Percentiles rank a stretch among this genome's conserved stretches.
Evolutionary conservation across 2,329 filamentous ascomycete genomes (phyloP).

Genomic region (Talaromyces sp.): DNA sequence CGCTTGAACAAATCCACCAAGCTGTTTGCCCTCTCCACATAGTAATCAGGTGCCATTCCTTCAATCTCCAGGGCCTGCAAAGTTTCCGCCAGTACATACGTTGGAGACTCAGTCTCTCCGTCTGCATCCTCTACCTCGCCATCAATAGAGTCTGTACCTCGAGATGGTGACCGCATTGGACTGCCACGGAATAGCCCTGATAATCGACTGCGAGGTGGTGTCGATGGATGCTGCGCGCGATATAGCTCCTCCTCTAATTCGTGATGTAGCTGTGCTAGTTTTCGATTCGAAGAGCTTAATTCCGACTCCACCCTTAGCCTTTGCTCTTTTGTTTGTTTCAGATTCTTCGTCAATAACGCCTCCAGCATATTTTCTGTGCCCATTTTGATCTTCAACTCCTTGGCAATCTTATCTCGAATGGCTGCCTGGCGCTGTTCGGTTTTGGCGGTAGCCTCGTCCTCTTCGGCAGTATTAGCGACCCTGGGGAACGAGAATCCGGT

Average conservation of each 20-base stretch:
- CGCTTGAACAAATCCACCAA: conserved; percentile 95
- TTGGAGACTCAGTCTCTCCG: conserved; percentile 75
- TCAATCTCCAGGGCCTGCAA: conserved; percentile 83
- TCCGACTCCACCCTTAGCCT: conserved; percentile 76
- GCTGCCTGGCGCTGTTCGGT: conserved; percentile 69
- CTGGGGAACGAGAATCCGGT: conserved; percentile 50
- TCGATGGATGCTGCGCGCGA: conserved; percentile 51
- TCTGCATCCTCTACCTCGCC: conserved; percentile 52
- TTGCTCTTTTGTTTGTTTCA: conserved; percentile 89
- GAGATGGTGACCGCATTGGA: conserved; percentile 48
- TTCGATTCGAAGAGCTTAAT: conserved; percentile 78
- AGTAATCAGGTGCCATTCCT: conserved; percentile 87
- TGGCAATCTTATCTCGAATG: conserved; percentile 79
- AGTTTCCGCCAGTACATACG: conserved; percentile 82
- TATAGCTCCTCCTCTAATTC: conserved; percentile 57
- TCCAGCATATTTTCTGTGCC: conserved; percentile 97
- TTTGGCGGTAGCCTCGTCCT: conserved; percentile 54
- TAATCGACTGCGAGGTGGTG: conserved; percentile 47
- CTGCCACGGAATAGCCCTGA: conserved; percentile 55
- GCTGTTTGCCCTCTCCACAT: conserved; percentile 85
- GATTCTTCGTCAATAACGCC: conserved; percentile 87
- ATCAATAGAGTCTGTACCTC: conserved; percentile 32
- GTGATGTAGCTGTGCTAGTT: conserved; percentile 55
- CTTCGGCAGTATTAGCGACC: conserved; percentile 45
- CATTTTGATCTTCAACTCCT: conserved; percentile 96